These are phyloP conservation scores for Vitis hybrid DNA, from an alignment of 177 flowering plant genomes.

Conservation along the genomic window DNA sequence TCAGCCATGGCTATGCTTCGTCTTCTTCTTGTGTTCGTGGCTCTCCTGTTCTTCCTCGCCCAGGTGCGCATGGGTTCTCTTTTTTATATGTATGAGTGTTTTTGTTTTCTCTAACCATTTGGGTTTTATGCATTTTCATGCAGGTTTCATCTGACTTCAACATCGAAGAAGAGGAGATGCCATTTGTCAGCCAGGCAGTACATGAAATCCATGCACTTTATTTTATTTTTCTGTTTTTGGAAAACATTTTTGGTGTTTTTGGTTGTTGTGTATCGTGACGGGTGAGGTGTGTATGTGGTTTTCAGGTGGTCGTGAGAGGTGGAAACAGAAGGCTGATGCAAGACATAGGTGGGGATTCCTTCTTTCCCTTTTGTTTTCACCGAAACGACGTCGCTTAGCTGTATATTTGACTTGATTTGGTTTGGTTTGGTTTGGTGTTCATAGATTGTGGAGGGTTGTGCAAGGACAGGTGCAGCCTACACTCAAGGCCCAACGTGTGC, in stretches of 20 bases:
- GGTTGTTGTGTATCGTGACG: background rate
- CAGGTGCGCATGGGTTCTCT: constrained; percentile 2
- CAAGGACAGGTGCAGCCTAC: constrained; percentile 36
- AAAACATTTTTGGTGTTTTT: background rate
- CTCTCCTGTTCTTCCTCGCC: constrained; percentile 18
- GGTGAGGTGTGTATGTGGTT: background rate
- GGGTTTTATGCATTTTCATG: background rate
- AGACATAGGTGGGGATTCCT: constrained; percentile 19
- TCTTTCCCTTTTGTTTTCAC: background rate
- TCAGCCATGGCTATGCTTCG: constrained; percentile 12
- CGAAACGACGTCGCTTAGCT: no score
- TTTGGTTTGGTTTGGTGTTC: background rate
- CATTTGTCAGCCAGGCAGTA: background rate
- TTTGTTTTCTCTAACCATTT: no score
- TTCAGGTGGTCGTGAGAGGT: constrained; percentile 16
- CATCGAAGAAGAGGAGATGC: constrained; percentile 2
- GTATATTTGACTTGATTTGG: background rate
- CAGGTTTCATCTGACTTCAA: constrained; percentile 20
- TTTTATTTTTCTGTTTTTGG: background rate
- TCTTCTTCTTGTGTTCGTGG: constrained; percentile 13
- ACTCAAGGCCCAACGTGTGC: constrained; percentile 52
- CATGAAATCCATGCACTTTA: no score
- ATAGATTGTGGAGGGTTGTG: constrained; percentile 46
- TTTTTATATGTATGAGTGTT: no score
- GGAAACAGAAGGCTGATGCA: constrained; percentile 33